phyloP scores from a whole-genome alignment of 345 rosid genomes.

The Stellera chamaejasme region DNA sequence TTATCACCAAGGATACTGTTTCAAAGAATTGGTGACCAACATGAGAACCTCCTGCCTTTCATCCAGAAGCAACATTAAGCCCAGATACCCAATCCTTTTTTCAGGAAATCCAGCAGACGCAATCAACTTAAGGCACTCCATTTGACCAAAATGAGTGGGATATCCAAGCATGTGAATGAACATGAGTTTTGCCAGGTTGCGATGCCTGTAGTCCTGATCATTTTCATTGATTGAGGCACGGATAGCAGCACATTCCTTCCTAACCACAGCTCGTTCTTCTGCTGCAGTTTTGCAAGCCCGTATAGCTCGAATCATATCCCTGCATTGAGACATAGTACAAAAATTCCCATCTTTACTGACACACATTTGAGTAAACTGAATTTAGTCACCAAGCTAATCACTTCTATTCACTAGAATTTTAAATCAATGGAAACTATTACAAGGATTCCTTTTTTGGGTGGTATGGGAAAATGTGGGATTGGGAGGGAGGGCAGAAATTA shows the following conservation, averaged over 20 bases:
- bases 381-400: background rate
- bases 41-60: conserved; percentile 99
- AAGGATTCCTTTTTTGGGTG: too few relatives aligned
- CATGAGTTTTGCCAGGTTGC: conserved; percentile 99
- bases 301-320: conserved; percentile 99
- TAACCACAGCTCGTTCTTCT: conserved; percentile 94
- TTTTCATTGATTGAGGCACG: conserved; percentile 84
- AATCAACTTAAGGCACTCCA: conserved; percentile 96
- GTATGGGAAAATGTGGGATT: too few relatives aligned
- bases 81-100: conserved; percentile 98
- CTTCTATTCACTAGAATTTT: background rate
- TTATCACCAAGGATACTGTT: conserved; percentile 72
- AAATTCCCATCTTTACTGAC: conserved; percentile 4
- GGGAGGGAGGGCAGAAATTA: too few relatives aligned
- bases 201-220: conserved; percentile 85
- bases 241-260: conserved; percentile 97
- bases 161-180: conserved; percentile 99
- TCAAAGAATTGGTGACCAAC: conserved; percentile 97
- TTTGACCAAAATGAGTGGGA: conserved; percentile 99
- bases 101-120: conserved; percentile 97
- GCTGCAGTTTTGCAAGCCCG: conserved; percentile 99
- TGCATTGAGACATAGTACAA: conserved; percentile 25
- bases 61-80: conserved; percentile 96
- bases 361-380: background rate
- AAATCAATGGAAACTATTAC: background rate